Evolutionary conservation across 192 early-diverging fungal genomes (phyloP).

Genomic region (Spinellus fusiger): DNA sequence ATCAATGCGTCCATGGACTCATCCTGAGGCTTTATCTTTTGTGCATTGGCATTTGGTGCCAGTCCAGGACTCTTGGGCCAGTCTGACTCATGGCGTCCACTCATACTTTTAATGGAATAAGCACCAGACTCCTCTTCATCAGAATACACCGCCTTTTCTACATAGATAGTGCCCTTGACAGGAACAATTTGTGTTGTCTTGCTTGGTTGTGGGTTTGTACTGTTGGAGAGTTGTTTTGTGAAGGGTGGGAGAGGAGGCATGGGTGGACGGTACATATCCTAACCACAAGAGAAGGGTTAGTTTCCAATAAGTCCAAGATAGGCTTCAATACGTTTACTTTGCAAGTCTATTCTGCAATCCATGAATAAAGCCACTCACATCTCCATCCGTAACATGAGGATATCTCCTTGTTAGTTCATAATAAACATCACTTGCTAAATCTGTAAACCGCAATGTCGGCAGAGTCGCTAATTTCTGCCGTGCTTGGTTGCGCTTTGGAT

Average conservation of each 20-base stretch:
- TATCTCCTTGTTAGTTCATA: conserved; percentile 63
- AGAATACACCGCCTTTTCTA: not conserved
- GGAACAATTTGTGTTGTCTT: conserved; percentile 21
- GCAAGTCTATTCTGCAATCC: not conserved
- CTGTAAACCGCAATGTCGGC: conserved; percentile 78
- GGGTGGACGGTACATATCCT: conserved; percentile 4
- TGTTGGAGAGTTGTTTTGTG: not conserved
- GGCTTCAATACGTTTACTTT: not conserved
- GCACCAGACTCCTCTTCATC: not conserved
- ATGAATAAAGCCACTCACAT: not conserved
- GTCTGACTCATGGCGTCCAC: not conserved
- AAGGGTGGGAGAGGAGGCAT: conserved; percentile 14
- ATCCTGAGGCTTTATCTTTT: not conserved
- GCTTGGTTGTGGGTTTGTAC: conserved; percentile 13
- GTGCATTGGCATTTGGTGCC: not conserved
- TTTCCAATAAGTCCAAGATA: not conserved
- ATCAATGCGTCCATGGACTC: not conserved
- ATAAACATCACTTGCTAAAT: conserved; percentile 87
- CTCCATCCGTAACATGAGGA: conserved; percentile 27
- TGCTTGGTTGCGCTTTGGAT: conserved; percentile 94
- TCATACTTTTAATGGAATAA: not conserved
- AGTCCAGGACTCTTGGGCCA: not conserved
- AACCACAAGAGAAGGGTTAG: not conserved
- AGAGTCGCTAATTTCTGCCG: conserved; percentile 91
- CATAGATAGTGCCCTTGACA: conserved; percentile 18